These are phyloP conservation scores for Boletus edulis DNA, from an alignment of 768 basidiomycete species.

Conservation along the genomic window DNA sequence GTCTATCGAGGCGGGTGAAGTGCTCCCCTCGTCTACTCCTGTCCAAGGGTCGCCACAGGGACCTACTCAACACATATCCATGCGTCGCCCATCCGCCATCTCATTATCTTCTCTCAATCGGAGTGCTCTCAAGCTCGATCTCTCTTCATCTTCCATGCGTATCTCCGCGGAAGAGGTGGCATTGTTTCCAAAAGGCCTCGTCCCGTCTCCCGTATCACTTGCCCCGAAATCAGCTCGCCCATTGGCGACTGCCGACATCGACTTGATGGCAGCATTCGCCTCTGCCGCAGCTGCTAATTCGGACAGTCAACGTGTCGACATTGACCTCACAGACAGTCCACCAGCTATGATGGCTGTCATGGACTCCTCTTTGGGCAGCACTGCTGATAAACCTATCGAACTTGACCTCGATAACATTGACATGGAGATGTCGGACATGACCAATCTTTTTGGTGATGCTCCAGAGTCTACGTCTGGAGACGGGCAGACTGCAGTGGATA, in stretches of 20 bases:
- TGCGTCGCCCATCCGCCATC: constrained; percentile 71
- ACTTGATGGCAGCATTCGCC: constrained; percentile 64
- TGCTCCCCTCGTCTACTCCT: constrained; percentile 30
- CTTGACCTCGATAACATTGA: constrained; percentile 71
- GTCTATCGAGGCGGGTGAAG: constrained; percentile 18
- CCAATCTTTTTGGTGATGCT: constrained; percentile 55
- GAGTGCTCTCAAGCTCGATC: constrained; percentile 72
- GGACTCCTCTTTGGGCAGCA: constrained; percentile 48
- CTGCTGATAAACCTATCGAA: constrained; percentile 80
- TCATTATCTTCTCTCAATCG: constrained; percentile 79
- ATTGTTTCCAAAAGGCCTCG: constrained; percentile 56
- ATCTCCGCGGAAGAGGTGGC: constrained; percentile 63
- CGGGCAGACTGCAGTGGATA: constrained; percentile 38
- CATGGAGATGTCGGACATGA: constrained; percentile 51
- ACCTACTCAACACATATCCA: constrained; percentile 28
- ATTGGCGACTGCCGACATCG: constrained; percentile 52
- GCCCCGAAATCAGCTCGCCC: constrained; percentile 78
- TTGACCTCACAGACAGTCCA: constrained; percentile 54
- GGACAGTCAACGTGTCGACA: constrained; percentile 40
- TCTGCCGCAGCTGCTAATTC: constrained; percentile 36
- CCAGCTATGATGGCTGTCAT: constrained; percentile 23
- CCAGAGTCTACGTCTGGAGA: constrained; percentile 36
- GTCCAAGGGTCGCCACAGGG: constrained; percentile 35
- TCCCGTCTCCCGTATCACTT: constrained; percentile 73
- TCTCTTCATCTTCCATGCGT: constrained; percentile 66